Conservation (phyloP, 2,329 filamentous ascomycete species). For the Hypoxylon rubiginosum region DNA sequence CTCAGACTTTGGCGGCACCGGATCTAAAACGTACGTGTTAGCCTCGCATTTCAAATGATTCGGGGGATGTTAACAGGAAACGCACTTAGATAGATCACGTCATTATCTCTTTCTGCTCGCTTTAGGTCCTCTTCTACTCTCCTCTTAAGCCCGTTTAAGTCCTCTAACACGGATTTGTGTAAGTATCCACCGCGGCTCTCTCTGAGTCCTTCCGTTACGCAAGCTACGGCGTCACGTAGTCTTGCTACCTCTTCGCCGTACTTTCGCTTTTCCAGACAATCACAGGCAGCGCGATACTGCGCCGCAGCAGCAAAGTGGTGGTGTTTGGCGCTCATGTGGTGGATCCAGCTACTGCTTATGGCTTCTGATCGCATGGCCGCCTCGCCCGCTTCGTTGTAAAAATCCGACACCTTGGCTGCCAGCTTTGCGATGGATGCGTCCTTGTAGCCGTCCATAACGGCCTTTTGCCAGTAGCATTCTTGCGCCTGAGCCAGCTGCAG, state of each 20-base stretch:
- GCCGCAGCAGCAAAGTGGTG: slow-evolving; percentile 97
- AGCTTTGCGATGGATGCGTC: slow-evolving; percentile 93
- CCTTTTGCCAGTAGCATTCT: slow-evolving; percentile 98
- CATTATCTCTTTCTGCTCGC: slow-evolving; percentile 94
- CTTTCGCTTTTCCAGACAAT: slow-evolving; percentile 91
- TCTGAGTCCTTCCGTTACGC: slow-evolving; percentile 87
- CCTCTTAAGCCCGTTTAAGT: slow-evolving; percentile 85
- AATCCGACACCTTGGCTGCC: slow-evolving; percentile 88
- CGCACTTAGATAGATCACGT: slow-evolving; percentile 89
- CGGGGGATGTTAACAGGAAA: slow-evolving; percentile 14
- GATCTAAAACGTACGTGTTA: slow-evolving; percentile 61
- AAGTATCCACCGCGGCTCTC: slow-evolving; percentile 81
- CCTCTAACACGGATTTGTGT: slow-evolving; percentile 83
- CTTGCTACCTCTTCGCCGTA: slow-evolving; percentile 97
- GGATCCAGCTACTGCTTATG: slow-evolving; percentile 95
- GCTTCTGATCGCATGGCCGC: slow-evolving; percentile 89
- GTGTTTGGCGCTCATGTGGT: slow-evolving; percentile 96
- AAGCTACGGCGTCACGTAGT: slow-evolving; percentile 83
- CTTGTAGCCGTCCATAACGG: slow-evolving; percentile 92
- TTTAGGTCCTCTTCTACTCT: slow-evolving; percentile 90
- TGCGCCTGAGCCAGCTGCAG: slow-evolving; percentile 93
- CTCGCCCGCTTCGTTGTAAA: slow-evolving; percentile 87
- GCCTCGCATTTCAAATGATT: slow-evolving; percentile 18
- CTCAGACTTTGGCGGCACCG: slow-evolving; percentile 89
- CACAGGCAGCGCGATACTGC: slow-evolving; percentile 90